Evolutionary conservation across 2,329 filamentous ascomycete species (phyloP).

Genomic region (Fusarium papillatum): DNA sequence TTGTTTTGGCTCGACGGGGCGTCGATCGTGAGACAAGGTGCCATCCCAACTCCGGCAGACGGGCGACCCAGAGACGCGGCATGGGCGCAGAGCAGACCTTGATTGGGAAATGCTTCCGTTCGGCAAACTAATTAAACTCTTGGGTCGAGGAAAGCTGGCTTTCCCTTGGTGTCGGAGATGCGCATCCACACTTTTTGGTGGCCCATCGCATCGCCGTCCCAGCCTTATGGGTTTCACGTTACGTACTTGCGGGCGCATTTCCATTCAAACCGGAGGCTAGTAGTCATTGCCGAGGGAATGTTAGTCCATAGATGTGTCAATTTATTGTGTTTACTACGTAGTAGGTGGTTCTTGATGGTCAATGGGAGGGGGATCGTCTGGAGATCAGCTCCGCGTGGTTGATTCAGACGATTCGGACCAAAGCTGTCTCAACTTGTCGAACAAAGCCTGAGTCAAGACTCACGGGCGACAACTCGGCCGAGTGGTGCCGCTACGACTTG

Average conservation of each 20-base stretch:
- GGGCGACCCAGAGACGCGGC: slow-evolving; percentile 10
- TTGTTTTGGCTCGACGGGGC: neutral
- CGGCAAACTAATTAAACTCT: slow-evolving; percentile 20
- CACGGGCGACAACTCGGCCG: neutral
- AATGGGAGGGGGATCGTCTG: neutral
- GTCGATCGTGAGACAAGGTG: slow-evolving; percentile 25
- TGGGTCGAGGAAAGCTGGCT: neutral
- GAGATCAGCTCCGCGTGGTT: neutral
- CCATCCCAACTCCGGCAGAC: slow-evolving; percentile 31
- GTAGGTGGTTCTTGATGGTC: neutral
- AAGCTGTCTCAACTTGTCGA: neutral
- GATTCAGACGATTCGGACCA: neutral
- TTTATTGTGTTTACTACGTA: neutral
- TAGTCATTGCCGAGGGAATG: neutral
- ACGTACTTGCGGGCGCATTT: neutral
- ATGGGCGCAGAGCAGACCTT: slow-evolving; percentile 12
- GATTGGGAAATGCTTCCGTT: slow-evolving; percentile 31
- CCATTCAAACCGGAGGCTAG: neutral
- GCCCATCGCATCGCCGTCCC: slow-evolving; percentile 8
- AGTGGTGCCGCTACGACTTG: neutral
- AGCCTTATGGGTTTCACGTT: slow-evolving; percentile 29
- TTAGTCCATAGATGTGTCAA: neutral
- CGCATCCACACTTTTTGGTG: slow-evolving; percentile 26
- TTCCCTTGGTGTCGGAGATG: slow-evolving; percentile 23
- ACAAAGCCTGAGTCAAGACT: neutral